Base-by-base conservation (phyloP, 768 basidiomycete species). In the Lactarius vividus region DNA sequence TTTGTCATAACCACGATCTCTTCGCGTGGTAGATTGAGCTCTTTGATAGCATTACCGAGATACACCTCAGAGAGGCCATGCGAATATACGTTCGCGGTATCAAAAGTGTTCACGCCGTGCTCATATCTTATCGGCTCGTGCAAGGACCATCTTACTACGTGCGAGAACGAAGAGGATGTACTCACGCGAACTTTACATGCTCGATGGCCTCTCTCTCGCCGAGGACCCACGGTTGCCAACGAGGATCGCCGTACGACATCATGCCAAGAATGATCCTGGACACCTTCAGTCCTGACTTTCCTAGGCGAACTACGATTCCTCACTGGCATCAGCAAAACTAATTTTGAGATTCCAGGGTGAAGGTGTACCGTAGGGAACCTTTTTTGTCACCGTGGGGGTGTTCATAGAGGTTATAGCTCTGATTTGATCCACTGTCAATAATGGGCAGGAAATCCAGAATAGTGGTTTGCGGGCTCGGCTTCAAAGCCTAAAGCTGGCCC, bases 221-320 rank as follows among this genome's bases (percentile, higher is more conserved):
- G 1, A 74, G 63, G 23, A 78, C 72, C 78, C 78, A 80, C 18
- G 65, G 63, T 49, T 73, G 64, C 70, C 75, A 75, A 42, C 64
- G 59, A 2, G 70, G 26, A 15, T 72, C 72, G 26, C 82, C 86
- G 69, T 86, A 88, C n/a, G 79, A 77, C 86, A 87, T 85, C 44
- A 80, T 82, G 1, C 88, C 88, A 0, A 89, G 77, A 52, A 89
- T 87, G 57, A 88, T 79, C 74, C 81, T 84, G 28, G 87, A 88
- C 0, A 89, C 82, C 72, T 88, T 84, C 46, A 86, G 74, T 2
- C 86, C 87, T 0, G 84, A 85, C 6, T 81, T 84, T 31, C 79
- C 79, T 13, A 75, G 71, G 40, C 75, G 72, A 23, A 72, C 73
- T 71, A 33, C 11, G 28, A 33, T 16, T 53, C 18, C 2, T 13